A percentile compares a stretch with the other conserved stretches of the same genome.
phyloP scores from a whole-genome alignment of 805 yeast genomes.

The Candida tammaniensis region DNA sequence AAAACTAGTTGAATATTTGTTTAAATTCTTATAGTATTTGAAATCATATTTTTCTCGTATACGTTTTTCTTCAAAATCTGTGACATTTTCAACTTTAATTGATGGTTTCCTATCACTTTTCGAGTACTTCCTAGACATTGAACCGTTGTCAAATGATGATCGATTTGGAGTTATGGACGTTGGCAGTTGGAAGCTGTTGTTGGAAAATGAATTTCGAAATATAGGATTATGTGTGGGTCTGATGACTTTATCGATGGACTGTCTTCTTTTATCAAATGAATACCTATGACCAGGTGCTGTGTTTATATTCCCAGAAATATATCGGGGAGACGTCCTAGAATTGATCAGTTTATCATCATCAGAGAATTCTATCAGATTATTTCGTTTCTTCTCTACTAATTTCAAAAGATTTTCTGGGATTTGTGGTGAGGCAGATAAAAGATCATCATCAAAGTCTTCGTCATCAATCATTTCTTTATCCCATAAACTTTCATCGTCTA shows the following conservation, averaged over 20 bases:
- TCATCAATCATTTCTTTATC: constrained; percentile 30
- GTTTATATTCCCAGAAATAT: constrained; percentile 4
- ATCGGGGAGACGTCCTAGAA: constrained; percentile 32
- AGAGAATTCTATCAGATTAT: constrained; percentile 17
- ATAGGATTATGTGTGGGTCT: constrained; percentile 17
- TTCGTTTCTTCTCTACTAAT: constrained; percentile 46
- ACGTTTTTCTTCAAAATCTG: constrained; percentile 13
- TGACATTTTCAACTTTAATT: constrained; percentile 10
- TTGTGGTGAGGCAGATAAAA: constrained; percentile 63
- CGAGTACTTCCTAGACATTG: constrained; percentile 5
- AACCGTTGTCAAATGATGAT: constrained; percentile 11
- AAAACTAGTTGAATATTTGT: constrained; percentile 27
- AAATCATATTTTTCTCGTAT: constrained; percentile 25
- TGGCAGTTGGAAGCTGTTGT: constrained; percentile 9
- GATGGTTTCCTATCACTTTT: constrained; percentile 10
- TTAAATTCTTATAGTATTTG: constrained; percentile 42
- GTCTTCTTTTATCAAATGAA: constrained; percentile 24
- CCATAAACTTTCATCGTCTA: constrained; percentile 19
- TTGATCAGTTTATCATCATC: constrained; percentile 25
- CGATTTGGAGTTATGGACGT: constrained; percentile 5
- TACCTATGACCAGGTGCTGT: constrained; percentile 1
- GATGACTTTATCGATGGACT: constrained; percentile 31
- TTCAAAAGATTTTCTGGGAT: constrained; percentile 60
- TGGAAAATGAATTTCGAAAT: constrained; percentile 15
- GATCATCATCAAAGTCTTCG: constrained; percentile 43